Percentiles rank a stretch among this genome's conserved stretches.
Conservation (phyloP, 2,329 filamentous ascomycete species). For the Madurella fahalii region DNA sequence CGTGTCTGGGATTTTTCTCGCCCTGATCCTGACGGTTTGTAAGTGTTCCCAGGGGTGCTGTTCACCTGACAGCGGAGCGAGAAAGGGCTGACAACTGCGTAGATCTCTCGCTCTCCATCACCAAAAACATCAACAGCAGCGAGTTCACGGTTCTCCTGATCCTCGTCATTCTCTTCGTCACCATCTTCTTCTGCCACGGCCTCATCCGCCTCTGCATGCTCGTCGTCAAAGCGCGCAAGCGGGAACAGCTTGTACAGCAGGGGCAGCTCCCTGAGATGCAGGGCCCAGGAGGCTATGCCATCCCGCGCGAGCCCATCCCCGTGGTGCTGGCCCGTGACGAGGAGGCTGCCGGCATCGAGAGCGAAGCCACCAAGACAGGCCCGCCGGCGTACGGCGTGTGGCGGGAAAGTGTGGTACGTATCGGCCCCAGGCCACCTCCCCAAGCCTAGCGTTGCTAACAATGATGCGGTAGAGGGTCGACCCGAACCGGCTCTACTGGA, state of each 20-base stretch:
- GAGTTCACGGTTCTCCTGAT: constrained; percentile 79
- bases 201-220: constrained; percentile 70
- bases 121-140: constrained; percentile 57
- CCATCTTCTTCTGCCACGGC: constrained; percentile 77
- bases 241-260: constrained; percentile 26
- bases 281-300: constrained; percentile 60
- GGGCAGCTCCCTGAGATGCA: constrained; percentile 41
- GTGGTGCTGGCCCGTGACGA: constrained; percentile 73
- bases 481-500: constrained; percentile 78
- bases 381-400: constrained; percentile 85
- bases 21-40: constrained; percentile 62
- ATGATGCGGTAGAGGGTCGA: constrained; percentile 58
- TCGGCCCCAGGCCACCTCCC: neutral
- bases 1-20: constrained; percentile 61
- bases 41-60: constrained; percentile 35
- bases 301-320: constrained; percentile 69
- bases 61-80: neutral
- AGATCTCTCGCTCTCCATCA: constrained; percentile 72
- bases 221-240: constrained; percentile 44
- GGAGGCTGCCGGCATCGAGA: constrained; percentile 57
- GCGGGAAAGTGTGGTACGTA: constrained; percentile 74
- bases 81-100: neutral
- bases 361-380: constrained; percentile 52
- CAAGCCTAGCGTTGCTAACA: constrained; percentile 5
- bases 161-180: constrained; percentile 67